These are phyloP conservation scores for Neurospora africana DNA, from an alignment of 495 filamentous ascomycete species.

Conservation along the genomic window DNA sequence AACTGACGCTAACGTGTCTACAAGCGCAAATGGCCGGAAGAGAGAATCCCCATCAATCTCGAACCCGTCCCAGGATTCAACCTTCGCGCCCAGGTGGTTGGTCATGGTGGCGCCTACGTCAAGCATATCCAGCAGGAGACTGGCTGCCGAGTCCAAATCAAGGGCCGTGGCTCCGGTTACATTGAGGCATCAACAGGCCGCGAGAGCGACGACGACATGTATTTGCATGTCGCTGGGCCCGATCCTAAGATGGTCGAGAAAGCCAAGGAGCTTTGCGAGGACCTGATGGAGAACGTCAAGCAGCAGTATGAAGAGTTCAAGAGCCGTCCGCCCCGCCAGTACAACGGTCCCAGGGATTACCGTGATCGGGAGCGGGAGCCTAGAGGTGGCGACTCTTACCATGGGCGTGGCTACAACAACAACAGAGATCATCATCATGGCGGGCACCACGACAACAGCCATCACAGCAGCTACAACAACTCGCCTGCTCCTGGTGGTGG, in stretches of 20 bases:
- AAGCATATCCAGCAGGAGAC: slow-evolving; percentile 97
- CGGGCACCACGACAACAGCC: slow-evolving; percentile 20
- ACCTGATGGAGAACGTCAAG: slow-evolving; percentile 72
- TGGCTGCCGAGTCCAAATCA: slow-evolving; percentile 91
- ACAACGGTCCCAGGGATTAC: slow-evolving; percentile 32
- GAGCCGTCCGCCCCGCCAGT: slow-evolving; percentile 63
- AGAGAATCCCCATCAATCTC: slow-evolving; percentile 80
- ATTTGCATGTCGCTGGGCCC: slow-evolving; percentile 85
- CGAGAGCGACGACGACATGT: slow-evolving; percentile 94
- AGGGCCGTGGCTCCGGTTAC: slow-evolving; percentile 92
- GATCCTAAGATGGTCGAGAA: slow-evolving; percentile 75
- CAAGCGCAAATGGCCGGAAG: slow-evolving; percentile 97
- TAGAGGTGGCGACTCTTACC: slow-evolving; percentile 30
- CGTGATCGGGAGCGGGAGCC: slow-evolving; percentile 15
- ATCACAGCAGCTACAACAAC: slow-evolving; percentile 23
- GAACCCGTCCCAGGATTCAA: slow-evolving; percentile 96
- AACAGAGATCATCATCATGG: slow-evolving; percentile 29
- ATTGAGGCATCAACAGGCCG: slow-evolving; percentile 69
- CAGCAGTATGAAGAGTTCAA: slow-evolving; percentile 86
- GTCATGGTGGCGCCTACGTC: slow-evolving; percentile 84
- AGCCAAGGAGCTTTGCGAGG: slow-evolving; percentile 80
- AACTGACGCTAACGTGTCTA: neutral
- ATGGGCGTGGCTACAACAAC: slow-evolving; percentile 24
- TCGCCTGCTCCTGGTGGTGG: slow-evolving; percentile 27
- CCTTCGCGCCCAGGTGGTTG: slow-evolving; percentile 87